Base-by-base conservation (phyloP, 192 early-diverging fungal species). In the Coemansia sp. region DNA sequence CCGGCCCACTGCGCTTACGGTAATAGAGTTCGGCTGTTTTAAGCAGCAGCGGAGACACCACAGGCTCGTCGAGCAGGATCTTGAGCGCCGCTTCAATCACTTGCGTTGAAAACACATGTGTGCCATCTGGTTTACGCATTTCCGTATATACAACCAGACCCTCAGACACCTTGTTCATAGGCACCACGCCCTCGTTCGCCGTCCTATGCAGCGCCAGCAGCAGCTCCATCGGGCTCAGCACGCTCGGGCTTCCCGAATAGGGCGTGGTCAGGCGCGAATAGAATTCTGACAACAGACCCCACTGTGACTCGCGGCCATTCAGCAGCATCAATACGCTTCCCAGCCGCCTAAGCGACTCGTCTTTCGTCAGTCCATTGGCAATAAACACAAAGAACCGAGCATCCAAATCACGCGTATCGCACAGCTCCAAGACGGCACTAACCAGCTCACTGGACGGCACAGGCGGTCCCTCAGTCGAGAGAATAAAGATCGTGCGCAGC, bases 151-250 rank as follows among this genome's bases (percentile, higher is more conserved):
- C 27, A 2, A 6, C 41, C 41, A 49, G 55, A 1, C 57, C 66
- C 24, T 69, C 62, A 18, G 52, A 39, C 3, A 46, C 20, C 33
- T 39, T 41, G 9, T 0, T 62, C 34, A n/a, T 64, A 16, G 43
- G 55, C 20, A 62, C 60, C 16, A 50, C 58, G 34, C 39, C 61
- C 20, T 62, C 61, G 39, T 22, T 62, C 22, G 61, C 61, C 1
- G 12, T 22, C 57, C 62, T 68, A 62, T 84, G 81, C 65, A 84
- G 58, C 20, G 68, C 70, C n/a, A 84, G 27, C 34, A 84, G 64
- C 46, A 84, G 66, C 57, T 84, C 73, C 16, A 74, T 79, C n/a
- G 81, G 81, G 33, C 81, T 84, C 55, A 84, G 55, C 50, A 75
- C 47, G 65, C 81, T 79, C 22, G 81, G 73, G 1, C 71, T 73